Conservation (phyloP, 2,329 filamentous ascomycete species). For the Decorospora gaudefroyi region DNA sequence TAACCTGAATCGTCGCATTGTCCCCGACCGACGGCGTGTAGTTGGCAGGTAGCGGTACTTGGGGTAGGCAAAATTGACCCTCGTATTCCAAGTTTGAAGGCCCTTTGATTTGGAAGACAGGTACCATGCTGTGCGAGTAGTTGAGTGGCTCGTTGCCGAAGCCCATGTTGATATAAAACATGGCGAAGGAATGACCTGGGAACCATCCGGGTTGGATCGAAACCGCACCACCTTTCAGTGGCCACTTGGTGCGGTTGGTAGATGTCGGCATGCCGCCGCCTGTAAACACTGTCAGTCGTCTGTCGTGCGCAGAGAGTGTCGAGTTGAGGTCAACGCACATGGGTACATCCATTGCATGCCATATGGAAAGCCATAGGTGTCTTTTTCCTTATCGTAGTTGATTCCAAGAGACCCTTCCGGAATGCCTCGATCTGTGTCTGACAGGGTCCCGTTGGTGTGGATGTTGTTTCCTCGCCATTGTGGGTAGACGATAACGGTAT, state of each 20-base stretch:
- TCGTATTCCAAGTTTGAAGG: slow-evolving; percentile 83
- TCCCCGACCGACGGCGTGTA: slow-evolving; percentile 76
- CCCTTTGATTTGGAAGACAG: slow-evolving; percentile 80
- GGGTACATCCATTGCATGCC: slow-evolving; percentile 97
- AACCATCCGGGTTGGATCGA: slow-evolving; percentile 96
- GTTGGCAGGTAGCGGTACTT: slow-evolving; percentile 79
- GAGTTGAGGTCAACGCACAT: slow-evolving; percentile 65
- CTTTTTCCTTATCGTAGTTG: slow-evolving; percentile 53
- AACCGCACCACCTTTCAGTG: slow-evolving; percentile 81
- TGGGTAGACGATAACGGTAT: slow-evolving; percentile 84
- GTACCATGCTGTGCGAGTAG: slow-evolving; percentile 82
- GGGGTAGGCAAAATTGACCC: slow-evolving; percentile 85
- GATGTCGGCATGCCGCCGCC: slow-evolving; percentile 81
- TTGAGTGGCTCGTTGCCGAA: slow-evolving; percentile 80
- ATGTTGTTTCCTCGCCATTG: slow-evolving; percentile 87
- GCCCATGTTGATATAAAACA: slow-evolving; percentile 90
- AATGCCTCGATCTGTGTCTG: slow-evolving; percentile 44
- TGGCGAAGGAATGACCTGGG: slow-evolving; percentile 78
- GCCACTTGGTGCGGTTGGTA: slow-evolving; percentile 89
- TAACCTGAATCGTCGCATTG: slow-evolving; percentile 85
- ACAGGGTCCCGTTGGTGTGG: slow-evolving; percentile 68
- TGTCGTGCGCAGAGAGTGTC: neutral
- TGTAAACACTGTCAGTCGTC: slow-evolving; percentile 47
- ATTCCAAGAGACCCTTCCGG: slow-evolving; percentile 53
- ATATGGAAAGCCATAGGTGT: slow-evolving; percentile 67